These are phyloP conservation scores for Scleroderma bovista DNA, from an alignment of 768 basidiomycete species.

Conservation along the genomic window DNA sequence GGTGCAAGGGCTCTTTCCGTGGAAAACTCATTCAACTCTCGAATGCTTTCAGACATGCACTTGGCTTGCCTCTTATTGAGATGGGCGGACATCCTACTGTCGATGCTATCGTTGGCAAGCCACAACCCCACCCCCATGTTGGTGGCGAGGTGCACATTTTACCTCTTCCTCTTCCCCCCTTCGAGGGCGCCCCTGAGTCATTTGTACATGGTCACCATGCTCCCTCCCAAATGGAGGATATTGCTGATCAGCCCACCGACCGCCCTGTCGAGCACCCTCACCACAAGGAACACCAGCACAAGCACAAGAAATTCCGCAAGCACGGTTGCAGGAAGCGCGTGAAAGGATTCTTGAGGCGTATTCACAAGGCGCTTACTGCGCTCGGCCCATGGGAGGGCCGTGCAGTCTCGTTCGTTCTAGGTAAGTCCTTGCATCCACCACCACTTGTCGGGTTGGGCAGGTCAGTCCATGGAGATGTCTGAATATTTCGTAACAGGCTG, in stretches of 20 bases:
- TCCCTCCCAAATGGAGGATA: slow-evolving; percentile 3
- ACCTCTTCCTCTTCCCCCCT: slow-evolving; percentile 18
- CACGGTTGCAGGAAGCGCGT: slow-evolving; percentile 6
- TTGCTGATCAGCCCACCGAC: neutral
- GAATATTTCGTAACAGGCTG: slow-evolving; percentile 45
- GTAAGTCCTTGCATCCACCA: slow-evolving; percentile 32
- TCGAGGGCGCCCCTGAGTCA: slow-evolving; percentile 20
- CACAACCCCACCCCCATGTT: slow-evolving; percentile 4
- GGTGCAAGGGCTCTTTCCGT: slow-evolving; percentile 33
- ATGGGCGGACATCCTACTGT: neutral
- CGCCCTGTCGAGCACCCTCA: slow-evolving; percentile 7
- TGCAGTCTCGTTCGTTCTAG: slow-evolving; percentile 77
- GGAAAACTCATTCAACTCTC: slow-evolving; percentile 48
- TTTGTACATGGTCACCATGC: slow-evolving; percentile 4
- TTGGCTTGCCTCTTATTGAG: slow-evolving; percentile 50
- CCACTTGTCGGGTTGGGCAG: neutral
- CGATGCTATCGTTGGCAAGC: neutral
- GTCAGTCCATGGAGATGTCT: neutral
- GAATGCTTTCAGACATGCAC: slow-evolving; percentile 48
- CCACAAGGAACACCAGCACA: slow-evolving; percentile 13
- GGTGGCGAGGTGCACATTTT: slow-evolving; percentile 24
- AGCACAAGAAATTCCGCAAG: slow-evolving; percentile 22
- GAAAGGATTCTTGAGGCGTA: slow-evolving; percentile 47
- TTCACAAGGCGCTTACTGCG: slow-evolving; percentile 59
- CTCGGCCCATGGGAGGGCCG: slow-evolving; percentile 83